Evolutionary conservation across 306 rosid genomes (phyloP), one percentile per base, ranked within the genome.

Genomic region (Acacia confusa): DNA sequence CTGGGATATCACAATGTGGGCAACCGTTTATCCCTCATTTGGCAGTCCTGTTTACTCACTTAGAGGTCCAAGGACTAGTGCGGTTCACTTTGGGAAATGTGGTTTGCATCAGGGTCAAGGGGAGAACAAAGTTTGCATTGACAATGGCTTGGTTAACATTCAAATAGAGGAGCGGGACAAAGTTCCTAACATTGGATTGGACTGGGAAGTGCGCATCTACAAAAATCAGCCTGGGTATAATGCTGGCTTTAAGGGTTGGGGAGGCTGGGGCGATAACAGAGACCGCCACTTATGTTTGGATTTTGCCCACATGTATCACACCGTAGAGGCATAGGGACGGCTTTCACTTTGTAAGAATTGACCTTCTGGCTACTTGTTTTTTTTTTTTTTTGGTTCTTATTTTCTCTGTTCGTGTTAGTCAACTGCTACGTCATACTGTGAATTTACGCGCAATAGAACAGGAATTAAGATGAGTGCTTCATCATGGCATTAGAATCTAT

Each of bases 1-100:
- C 70, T 95, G 99, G 99, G 99, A 95, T 82, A 93, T 95, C 82
- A 92, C 98, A 24, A 92, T 96, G 99, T 96, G 99, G 99, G 95
- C 98, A 20, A 92, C 96, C 4, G 98, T 96, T 70, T 96, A 93
- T 82, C 99, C 99, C 28, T 96, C 97, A 1, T 96, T 96, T 81
- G 98, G 98, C 27, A 84, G 84, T 57, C 92, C 99, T 27, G 99
- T 96, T 75, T 91, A 91, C 90, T 68, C 97, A 0, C 67, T 96
- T 68, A 88, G 98, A 77, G 98, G 97, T 64, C 91, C 99, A 32
- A 85, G 94, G 86, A 87, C 97, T 0, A 96, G 99, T 2, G 99
- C 98, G 4, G 86, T 93, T 81, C 99, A 96, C 83, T 96, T 96
- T 65, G 99, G 99, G 67, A 93, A 79, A 77, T 96, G 99, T 57